Evolutionary conservation across 305 asterid species (phyloP).

Genomic region (Solanum aculeatissimum): DNA sequence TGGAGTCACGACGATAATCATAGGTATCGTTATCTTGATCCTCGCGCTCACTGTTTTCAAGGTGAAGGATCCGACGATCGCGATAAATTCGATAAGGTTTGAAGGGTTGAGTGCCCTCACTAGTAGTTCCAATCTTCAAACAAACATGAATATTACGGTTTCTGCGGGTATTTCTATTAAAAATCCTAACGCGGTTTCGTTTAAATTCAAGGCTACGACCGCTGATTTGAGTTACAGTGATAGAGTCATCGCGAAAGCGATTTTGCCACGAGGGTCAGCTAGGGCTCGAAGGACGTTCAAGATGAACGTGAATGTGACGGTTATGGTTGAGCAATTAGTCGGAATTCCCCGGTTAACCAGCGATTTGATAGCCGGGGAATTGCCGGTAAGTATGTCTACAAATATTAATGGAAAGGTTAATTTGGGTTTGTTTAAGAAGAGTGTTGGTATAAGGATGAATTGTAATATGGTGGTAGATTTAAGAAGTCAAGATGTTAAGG

Average conservation of each 20-base stretch:
- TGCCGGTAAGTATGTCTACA: constrained; percentile 12
- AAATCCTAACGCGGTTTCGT: constrained; percentile 43
- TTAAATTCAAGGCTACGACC: constrained; percentile 9
- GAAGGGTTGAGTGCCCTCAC: constrained; percentile 15
- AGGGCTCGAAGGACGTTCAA: constrained; percentile 19
- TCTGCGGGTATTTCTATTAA: constrained; percentile 19
- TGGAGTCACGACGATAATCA: constrained; percentile 10
- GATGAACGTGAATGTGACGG: constrained; percentile 4
- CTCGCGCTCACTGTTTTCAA: constrained; percentile 29
- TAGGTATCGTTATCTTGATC: constrained; percentile 1
- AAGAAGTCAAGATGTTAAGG: constrained; percentile 5
- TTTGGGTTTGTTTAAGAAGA: constrained; percentile 14
- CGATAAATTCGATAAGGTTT: constrained; percentile 15
- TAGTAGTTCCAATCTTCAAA: not conserved
- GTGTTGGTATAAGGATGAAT: constrained; percentile 18
- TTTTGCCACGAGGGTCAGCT: constrained; percentile 17
- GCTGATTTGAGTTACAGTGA: constrained; percentile 16
- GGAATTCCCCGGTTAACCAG: constrained; percentile 1
- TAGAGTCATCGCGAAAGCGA: constrained; percentile 13
- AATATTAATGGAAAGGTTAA: constrained; percentile 27
- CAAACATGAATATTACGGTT: constrained; percentile 17
- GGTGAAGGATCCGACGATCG: constrained; percentile 26
- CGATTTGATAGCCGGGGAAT: constrained; percentile 12
- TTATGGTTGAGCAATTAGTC: constrained; percentile 14
- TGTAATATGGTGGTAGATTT: constrained; percentile 26